Conservation (phyloP, 306 rosid species). For the Argentina anserina region DNA sequence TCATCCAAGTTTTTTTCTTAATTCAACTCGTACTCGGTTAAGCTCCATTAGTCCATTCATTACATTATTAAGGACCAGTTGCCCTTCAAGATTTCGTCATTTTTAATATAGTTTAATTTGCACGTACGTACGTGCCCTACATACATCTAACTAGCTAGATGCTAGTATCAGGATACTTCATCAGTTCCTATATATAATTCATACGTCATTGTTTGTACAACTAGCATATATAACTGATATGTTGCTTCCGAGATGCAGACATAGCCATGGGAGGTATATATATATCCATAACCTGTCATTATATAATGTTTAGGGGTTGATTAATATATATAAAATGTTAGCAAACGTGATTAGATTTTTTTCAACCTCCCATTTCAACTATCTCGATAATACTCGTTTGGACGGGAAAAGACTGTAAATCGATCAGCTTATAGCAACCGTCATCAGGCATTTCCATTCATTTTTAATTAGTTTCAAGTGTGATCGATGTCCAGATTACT, state of each 20-base stretch:
- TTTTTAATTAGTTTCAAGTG: too few relatives aligned
- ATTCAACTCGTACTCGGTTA: background rate
- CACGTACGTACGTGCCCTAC: conserved; percentile 11
- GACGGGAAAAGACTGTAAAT: too few relatives aligned
- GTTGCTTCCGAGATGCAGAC: conserved; percentile 15
- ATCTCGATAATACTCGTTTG: too few relatives aligned
- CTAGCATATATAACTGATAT: background rate
- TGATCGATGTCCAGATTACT: too few relatives aligned
- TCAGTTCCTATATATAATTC: background rate
- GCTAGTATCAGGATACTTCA: conserved; percentile 11
- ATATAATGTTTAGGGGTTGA: background rate
- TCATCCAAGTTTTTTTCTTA: background rate
- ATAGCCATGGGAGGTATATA: background rate
- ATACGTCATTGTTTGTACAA: background rate
- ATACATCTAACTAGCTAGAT: background rate
- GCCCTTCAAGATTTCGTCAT: conserved; percentile 1
- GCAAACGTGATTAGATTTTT: too few relatives aligned
- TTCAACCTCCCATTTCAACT: background rate
- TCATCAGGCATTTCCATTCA: too few relatives aligned
- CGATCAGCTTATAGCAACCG: too few relatives aligned
- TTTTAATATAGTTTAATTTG: background rate
- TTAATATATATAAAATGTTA: too few relatives aligned
- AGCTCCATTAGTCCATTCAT: background rate
- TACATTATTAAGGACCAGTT: background rate
- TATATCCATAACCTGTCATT: background rate